A percentile compares a stretch with the other conserved stretches of the same genome.
Conservation (phyloP, 208 protist genomes). For the Naegleria gruberi region DNA sequence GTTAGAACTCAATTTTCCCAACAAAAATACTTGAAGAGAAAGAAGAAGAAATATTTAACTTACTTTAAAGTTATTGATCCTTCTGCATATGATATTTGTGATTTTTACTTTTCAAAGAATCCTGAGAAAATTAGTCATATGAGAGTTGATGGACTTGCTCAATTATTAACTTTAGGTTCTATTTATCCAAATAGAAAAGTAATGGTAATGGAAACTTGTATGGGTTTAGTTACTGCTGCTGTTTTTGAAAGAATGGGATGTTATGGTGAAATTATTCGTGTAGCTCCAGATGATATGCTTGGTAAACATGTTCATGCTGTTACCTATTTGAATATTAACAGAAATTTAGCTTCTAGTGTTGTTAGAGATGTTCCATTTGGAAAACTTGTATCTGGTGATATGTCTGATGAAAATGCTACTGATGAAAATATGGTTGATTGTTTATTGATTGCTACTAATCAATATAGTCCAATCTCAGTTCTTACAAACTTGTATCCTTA, state of each 20-base stretch:
- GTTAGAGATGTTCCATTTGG: background rate
- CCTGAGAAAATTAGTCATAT: constrained; percentile 8
- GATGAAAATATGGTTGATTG: background rate
- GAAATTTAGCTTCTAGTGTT: too few species aligned
- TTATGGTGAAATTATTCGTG: background rate
- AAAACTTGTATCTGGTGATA: background rate
- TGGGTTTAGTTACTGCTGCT: background rate
- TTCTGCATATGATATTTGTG: background rate
- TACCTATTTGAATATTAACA: background rate
- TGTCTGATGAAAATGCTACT: too few species aligned
- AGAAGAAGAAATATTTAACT: constrained; percentile 14
- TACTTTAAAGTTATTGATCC: background rate
- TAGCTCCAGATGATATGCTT: background rate
- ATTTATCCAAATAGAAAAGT: background rate
- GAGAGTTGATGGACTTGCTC: background rate
- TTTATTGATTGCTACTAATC: constrained; percentile 2
- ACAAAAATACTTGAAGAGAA: constrained; percentile 19
- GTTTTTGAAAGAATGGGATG: background rate
- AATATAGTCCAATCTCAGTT: background rate
- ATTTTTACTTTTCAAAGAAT: background rate
- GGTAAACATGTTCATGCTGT: background rate
- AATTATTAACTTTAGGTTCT: background rate
- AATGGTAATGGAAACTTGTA: background rate
- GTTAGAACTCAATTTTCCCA: constrained; percentile 7
- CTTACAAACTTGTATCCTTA: background rate